Percentiles rank a stretch among this genome's conserved stretches.
phyloP scores from a whole-genome alignment of 1,139 yeast genomes.

The Suhomyces coccinellae region DNA sequence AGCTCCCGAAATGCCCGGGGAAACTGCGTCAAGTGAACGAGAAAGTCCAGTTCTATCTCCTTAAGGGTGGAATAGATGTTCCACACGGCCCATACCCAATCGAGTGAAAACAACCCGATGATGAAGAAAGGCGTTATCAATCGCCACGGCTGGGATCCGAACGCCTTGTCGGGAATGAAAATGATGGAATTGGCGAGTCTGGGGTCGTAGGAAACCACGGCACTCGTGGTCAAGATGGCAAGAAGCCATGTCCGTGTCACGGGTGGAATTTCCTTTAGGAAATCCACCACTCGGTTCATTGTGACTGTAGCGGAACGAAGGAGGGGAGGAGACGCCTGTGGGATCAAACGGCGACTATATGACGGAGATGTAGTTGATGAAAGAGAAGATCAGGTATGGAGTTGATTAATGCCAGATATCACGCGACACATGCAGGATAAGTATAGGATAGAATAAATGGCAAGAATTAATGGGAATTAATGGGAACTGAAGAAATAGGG shows the following conservation, averaged over 20 bases:
- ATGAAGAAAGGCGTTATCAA: conserved; percentile 36
- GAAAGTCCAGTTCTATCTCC: conserved; percentile 24
- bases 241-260: conserved; percentile 34
- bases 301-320: not conserved
- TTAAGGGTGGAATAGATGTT: conserved; percentile 19
- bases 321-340: no score
- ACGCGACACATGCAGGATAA: not conserved
- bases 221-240: conserved; percentile 21
- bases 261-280: conserved; percentile 28
- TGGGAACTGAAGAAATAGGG: no score
- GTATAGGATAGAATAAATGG: no score
- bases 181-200: not conserved
- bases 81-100: conserved; percentile 22
- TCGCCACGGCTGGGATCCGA: conserved; percentile 39
- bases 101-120: conserved; percentile 30
- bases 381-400: not conserved
- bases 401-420: not conserved
- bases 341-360: no score
- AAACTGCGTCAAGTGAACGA: conserved; percentile 19
- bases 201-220: conserved; percentile 10
- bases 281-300: conserved; percentile 18
- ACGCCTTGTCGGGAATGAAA: conserved; percentile 28
- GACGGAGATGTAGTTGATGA: not conserved
- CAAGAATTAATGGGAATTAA: no score
- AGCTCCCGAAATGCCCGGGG: conserved; percentile 18